Evolutionary conservation across 1,284 basidiomycete genomes (phyloP).

Genomic region (Xerocomus cyaneibrunnescens): DNA sequence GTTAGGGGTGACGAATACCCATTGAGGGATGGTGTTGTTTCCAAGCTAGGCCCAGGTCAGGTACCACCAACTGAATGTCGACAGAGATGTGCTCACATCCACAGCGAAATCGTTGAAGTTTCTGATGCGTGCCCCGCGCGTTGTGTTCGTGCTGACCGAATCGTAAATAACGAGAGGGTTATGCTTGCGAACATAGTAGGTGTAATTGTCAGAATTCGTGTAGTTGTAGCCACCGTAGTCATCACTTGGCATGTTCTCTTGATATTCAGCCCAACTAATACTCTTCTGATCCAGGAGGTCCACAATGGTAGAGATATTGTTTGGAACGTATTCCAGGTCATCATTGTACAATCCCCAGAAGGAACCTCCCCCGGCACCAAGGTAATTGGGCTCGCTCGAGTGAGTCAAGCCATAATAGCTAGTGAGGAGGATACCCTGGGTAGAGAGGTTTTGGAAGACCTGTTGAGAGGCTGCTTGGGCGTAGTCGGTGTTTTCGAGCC

Average conservation of each 20-base stretch:
- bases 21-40: too few relatives aligned
- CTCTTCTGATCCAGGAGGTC: conserved; percentile 59
- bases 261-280: too few relatives aligned
- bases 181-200: conserved; percentile 59
- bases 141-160: conserved; percentile 42
- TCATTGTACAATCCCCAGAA: conserved; percentile 59
- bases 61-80: conserved; percentile 36
- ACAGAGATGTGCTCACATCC: conserved; percentile 43
- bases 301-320: conserved; percentile 54
- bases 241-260: too few relatives aligned
- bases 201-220: conserved; percentile 42
- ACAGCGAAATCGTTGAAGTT: conserved; percentile 64
- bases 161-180: conserved; percentile 59
- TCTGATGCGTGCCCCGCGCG: conserved; percentile 57
- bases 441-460: conserved; percentile 49
- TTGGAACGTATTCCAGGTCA: conserved; percentile 35
- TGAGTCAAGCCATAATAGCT: conserved; percentile 61
- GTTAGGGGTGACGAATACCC: too few relatives aligned
- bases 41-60: too few relatives aligned
- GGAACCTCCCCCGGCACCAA: conserved; percentile 51
- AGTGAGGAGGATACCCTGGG: conserved; percentile 52
- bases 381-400: conserved; percentile 64
- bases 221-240: conserved; percentile 52
- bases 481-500: conserved; percentile 63
- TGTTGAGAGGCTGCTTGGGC: conserved; percentile 32